Evolutionary conservation across 1,284 basidiomycete genomes (phyloP), one percentile per base, ranked within the genome.

Genomic region (Ganoderma leucocontextum): DNA sequence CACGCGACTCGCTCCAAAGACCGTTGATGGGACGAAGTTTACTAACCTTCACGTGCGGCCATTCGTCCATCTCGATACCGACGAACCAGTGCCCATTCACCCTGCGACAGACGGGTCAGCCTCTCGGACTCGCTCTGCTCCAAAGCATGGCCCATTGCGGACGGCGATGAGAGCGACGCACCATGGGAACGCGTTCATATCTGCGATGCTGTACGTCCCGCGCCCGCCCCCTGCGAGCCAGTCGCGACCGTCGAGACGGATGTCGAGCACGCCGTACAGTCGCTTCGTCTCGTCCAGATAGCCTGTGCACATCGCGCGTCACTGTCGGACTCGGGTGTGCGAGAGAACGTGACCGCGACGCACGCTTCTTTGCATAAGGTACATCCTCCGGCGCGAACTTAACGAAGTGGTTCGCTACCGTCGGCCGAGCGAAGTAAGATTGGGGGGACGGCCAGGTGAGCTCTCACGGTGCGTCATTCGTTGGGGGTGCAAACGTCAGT

Each of bases 241-340:
- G 57, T 91, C 87, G 15, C 88, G 84, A 57, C 83, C 82, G 33
- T 79, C 74, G 2, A 95, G 85, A 17, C 89, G 87, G 67, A 87
- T 87, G 74, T 95, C 87, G 64, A 95, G 85, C 12, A 95, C 94
- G 38, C 86, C 82, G 76, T 91, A 94, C 7, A 95, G 84, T 29
- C 94, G 86, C 75, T 88, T 88, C 10, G 91, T 91, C 83, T 95
- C 94, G 38, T 91, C 86, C 25, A 86, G 73, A 79, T 94, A 95
- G 44, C 92, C 87, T 88, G 78, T 1, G 44, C 47, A 29, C 29
- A 29, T 29, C 29, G 29, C 29, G 29, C 29, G 29, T 29, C 29
- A 29, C 29, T 29, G 29, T 29, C 29, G 29, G 29, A 29, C 29
- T 29, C 29, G 6, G 17, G 2, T 19, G 15, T 19, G 44, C 15